Percentiles rank a stretch among this genome's conserved stretches.
Conservation (phyloP, 2,329 filamentous ascomycete species). For the Trichoderma cornu-damae region DNA sequence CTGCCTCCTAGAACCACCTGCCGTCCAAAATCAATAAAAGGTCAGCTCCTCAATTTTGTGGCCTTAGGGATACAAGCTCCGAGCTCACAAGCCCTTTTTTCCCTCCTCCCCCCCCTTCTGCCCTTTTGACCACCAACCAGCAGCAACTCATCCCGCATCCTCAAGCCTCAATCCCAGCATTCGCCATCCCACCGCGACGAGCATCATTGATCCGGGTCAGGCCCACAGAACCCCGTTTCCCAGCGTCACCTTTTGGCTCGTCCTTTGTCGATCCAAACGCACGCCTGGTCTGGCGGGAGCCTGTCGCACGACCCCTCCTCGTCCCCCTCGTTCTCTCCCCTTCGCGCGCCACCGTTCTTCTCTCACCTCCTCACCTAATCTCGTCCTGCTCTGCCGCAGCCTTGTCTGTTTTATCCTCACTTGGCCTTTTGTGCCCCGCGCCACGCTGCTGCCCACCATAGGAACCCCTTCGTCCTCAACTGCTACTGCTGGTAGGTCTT, state of each 20-base stretch:
- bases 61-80: background rate
- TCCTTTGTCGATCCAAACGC: constrained; percentile 13
- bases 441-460: background rate
- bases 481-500: constrained; percentile 13
- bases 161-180: background rate
- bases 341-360: constrained; percentile 1
- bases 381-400: constrained; percentile 6
- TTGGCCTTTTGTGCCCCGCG: background rate
- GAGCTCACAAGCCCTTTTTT: background rate
- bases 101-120: too few relatives aligned
- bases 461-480: background rate
- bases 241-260: constrained; percentile 13
- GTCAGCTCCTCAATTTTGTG: too few relatives aligned
- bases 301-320: constrained; percentile 20
- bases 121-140: background rate
- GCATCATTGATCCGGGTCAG: constrained; percentile 10
- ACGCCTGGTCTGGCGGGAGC: background rate
- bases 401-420: background rate
- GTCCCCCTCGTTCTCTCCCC: background rate
- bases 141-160: background rate
- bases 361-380: constrained; percentile 16
- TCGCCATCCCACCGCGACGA: constrained; percentile 1
- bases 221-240: background rate
- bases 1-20: background rate
- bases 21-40: too few relatives aligned